These are phyloP conservation scores for Cokeromyces recurvatus DNA, from an alignment of 371 early-diverging fungal species.

Conservation along the genomic window DNA sequence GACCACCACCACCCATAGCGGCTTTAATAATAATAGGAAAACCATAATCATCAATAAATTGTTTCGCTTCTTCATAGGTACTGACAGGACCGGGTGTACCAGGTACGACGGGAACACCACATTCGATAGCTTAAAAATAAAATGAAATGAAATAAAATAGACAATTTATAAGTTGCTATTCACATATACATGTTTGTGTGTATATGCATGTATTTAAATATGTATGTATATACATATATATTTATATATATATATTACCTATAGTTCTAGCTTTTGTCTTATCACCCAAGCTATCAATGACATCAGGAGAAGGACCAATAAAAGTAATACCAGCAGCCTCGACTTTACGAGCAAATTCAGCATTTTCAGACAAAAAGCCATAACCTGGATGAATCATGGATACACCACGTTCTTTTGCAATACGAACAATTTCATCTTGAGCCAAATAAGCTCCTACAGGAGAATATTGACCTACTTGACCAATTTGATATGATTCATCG, in stretches of 20 bases:
- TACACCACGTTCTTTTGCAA: conserved; percentile 78
- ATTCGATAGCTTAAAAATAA: conserved; percentile 78
- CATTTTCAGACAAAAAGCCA: conserved; percentile 90
- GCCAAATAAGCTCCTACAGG: conserved; percentile 94
- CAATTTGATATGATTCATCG: conserved; percentile 92
- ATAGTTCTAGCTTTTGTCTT: conserved; percentile 91
- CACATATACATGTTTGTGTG: too few relatives aligned
- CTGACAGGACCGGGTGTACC: conserved; percentile 85
- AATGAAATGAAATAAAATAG: too few relatives aligned
- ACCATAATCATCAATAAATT: conserved; percentile 77
- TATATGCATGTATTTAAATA: too few relatives aligned
- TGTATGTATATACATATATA: too few relatives aligned
- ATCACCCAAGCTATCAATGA: conserved; percentile 89
- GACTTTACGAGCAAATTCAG: conserved; percentile 84
- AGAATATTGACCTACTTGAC: conserved; percentile 69
- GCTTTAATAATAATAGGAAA: conserved; percentile 97
- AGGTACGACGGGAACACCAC: conserved; percentile 82
- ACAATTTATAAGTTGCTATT: too few relatives aligned
- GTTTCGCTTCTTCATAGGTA: conserved; percentile 57
- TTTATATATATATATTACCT: too few relatives aligned
- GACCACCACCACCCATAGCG: conserved; percentile 96
- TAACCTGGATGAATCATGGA: conserved; percentile 87
- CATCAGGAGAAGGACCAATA: conserved; percentile 82
- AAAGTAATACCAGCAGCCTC: conserved; percentile 89
- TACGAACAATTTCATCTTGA: conserved; percentile 85